Percentiles rank a stretch among this genome's conserved stretches.
Evolutionary conservation across 805 yeast species (phyloP).

Genomic region (Saccharomyces cerevisiae): DNA sequence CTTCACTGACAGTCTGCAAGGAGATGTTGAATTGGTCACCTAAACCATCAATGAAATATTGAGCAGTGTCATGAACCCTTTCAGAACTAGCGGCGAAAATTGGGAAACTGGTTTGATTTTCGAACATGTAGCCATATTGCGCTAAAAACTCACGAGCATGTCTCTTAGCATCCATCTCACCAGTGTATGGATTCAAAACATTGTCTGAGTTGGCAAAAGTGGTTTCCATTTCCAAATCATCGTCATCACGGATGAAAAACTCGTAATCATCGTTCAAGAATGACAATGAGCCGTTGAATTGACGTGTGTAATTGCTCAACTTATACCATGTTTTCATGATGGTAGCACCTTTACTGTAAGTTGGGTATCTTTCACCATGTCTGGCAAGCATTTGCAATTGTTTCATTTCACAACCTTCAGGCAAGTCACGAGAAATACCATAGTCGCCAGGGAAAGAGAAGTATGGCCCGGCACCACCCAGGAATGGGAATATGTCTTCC

Average conservation of each 20-base stretch:
- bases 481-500: constrained; percentile 36
- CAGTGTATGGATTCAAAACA: constrained; percentile 35
- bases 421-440: constrained; percentile 43
- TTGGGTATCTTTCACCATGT: constrained; percentile 75
- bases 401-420: constrained; percentile 42
- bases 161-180: constrained; percentile 36
- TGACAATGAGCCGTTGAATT: constrained; percentile 41
- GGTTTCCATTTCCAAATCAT: constrained; percentile 37
- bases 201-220: constrained; percentile 21
- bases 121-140: constrained; percentile 37
- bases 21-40: constrained; percentile 22
- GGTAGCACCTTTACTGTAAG: constrained; percentile 32
- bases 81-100: constrained; percentile 42
- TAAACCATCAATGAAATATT: constrained; percentile 41
- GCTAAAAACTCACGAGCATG: constrained; percentile 40
- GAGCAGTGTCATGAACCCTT: constrained; percentile 41
- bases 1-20: constrained; percentile 36
- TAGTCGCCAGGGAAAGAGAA: constrained; percentile 40
- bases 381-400: constrained; percentile 68
- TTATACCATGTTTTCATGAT: constrained; percentile 27
- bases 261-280: constrained; percentile 42
- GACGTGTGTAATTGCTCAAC: constrained; percentile 22
- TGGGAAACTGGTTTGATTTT: constrained; percentile 33
- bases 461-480: constrained; percentile 55
- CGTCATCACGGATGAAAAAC: constrained; percentile 36